These are phyloP conservation scores for Globisporangium emineosum DNA, from an alignment of 352 stramenopile species.

Conservation along the genomic window DNA sequence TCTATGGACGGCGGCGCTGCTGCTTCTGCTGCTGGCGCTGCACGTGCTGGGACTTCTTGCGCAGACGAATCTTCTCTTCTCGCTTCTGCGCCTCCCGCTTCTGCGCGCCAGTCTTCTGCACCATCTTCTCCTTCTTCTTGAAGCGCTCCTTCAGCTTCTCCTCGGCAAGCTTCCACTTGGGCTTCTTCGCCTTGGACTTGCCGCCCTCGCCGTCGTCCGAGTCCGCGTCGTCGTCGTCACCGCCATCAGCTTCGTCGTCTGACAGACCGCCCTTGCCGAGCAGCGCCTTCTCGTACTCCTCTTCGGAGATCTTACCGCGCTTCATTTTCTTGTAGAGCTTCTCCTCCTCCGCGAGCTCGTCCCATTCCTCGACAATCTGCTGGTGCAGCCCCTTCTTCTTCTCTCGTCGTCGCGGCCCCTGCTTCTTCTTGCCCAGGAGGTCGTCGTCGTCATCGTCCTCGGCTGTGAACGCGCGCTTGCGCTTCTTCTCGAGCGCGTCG, in stretches of 20 bases:
- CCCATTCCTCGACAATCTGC: constrained; percentile 99
- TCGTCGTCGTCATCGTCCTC: constrained; percentile 51
- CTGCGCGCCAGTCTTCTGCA: constrained; percentile 69
- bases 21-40: constrained; percentile 55
- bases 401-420: constrained; percentile 69
- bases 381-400: constrained; percentile 97
- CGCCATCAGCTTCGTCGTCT: constrained; percentile 33
- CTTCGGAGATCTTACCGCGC: constrained; percentile 96
- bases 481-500: constrained; percentile 49
- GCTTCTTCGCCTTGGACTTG: constrained; percentile 41
- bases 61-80: constrained; percentile 77
- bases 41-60: constrained; percentile 77
- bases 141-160: constrained; percentile 77
- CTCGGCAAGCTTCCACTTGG: constrained; percentile 54
- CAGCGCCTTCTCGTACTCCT: constrained; percentile 88
- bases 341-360: constrained; percentile 97
- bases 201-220: constrained; percentile 17
- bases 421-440: constrained; percentile 53
- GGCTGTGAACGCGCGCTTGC: constrained; percentile 52
- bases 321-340: constrained; percentile 97
- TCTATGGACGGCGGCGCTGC: constrained; percentile 32
- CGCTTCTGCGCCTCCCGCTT: constrained; percentile 73
- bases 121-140: constrained; percentile 79
- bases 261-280: constrained; percentile 45
- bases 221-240: constrained; percentile 24